These are phyloP conservation scores for Leccinum sublutescens DNA, from an alignment of 768 basidiomycete species.

Conservation along the genomic window DNA sequence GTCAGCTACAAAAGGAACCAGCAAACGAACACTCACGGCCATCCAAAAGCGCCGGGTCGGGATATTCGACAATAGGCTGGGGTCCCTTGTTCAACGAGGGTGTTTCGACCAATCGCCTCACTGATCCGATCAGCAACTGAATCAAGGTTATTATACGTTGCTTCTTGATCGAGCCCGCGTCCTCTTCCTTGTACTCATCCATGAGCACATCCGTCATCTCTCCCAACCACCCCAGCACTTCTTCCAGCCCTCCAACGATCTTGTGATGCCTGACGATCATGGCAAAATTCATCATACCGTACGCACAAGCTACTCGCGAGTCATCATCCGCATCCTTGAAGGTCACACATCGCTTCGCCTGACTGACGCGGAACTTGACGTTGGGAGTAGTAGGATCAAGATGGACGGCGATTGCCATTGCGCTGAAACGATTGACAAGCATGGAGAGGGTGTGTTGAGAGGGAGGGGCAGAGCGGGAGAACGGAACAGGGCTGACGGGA, in stretches of 20 bases:
- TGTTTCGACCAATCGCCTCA: conserved; percentile 50
- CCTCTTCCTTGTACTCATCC: conserved; percentile 47
- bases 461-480: conserved; percentile 53
- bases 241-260: conserved; percentile 42
- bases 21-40: conserved; percentile 40
- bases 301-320: conserved; percentile 69
- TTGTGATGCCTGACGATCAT: conserved; percentile 56
- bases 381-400: conserved; percentile 55
- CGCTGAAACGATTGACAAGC: conserved; percentile 80
- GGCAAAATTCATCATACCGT: conserved; percentile 70
- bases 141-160: conserved; percentile 34
- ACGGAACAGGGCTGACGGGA: conserved; percentile 69
- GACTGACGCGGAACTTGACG: conserved; percentile 53
- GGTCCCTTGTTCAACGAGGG: conserved; percentile 37
- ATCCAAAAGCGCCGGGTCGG: conserved; percentile 58
- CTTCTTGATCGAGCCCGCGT: conserved; percentile 22
- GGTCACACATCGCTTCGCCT: conserved; percentile 62
- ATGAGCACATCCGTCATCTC: conserved; percentile 57
- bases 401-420: conserved; percentile 66
- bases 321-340: conserved; percentile 64
- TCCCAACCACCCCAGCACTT: conserved; percentile 61
- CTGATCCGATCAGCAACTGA: conserved; percentile 50
- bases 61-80: conserved; percentile 44
- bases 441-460: conserved; percentile 59
- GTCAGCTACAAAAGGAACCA: conserved; percentile 8